A percentile compares a stretch with the other conserved stretches of the same genome.
phyloP scores from a whole-genome alignment of 2,329 filamentous ascomycete species.

The Gyromitra esculenta region DNA sequence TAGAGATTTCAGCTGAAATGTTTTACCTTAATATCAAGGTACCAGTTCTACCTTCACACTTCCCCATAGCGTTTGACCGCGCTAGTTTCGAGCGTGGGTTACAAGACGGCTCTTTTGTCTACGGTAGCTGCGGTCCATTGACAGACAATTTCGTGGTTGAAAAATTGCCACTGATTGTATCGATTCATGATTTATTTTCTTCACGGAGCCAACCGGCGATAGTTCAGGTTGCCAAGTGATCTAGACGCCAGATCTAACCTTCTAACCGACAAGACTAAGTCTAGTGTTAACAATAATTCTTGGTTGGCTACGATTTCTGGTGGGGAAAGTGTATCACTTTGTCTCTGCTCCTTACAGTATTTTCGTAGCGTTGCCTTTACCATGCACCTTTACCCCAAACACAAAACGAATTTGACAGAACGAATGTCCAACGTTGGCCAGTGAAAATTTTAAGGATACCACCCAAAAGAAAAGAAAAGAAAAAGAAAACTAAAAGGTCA shows the following conservation, averaged over 20 bases:
- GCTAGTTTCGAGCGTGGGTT: not conserved
- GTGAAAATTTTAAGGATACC: not conserved
- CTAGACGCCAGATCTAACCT: not conserved
- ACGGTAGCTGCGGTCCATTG: conserved; percentile 2
- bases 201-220: not conserved
- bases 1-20: conserved; percentile 5
- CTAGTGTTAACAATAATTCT: conserved; percentile 8
- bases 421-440: not conserved
- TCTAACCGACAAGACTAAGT: not conserved
- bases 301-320: conserved; percentile 1
- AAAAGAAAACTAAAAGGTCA: not conserved
- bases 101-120: not conserved
- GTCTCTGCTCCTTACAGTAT: conserved; percentile 8
- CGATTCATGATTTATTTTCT: not conserved
- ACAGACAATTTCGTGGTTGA: conserved; percentile 15
- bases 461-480: not conserved
- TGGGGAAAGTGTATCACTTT: not conserved
- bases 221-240: not conserved
- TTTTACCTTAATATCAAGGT: conserved; percentile 12
- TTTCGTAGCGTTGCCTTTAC: not conserved
- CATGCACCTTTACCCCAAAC: not conserved
- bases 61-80: not conserved
- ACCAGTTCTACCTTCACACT: not conserved
- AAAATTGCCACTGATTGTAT: conserved; percentile 11
- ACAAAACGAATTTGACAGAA: conserved; percentile 7